Conservation (phyloP, 371 early-diverging fungal genomes). For the Syncephalastrum contaminatum region DNA sequence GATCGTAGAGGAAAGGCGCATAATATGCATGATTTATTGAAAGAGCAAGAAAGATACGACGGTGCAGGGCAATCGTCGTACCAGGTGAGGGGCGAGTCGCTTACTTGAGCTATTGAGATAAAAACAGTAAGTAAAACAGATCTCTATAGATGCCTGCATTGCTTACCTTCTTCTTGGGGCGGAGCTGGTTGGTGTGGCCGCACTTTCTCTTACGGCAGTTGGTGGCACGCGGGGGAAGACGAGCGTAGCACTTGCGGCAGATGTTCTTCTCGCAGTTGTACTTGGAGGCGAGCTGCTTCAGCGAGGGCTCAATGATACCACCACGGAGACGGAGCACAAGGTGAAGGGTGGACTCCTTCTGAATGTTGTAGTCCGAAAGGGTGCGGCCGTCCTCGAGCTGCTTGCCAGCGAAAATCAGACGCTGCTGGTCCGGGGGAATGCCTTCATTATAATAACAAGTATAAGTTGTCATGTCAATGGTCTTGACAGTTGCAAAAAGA, state of each 20-base stretch:
- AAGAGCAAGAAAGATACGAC: slow-evolving; percentile 5
- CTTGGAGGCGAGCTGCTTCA: slow-evolving; percentile 92
- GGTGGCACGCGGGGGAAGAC: slow-evolving; percentile 96
- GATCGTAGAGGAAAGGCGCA: no score
- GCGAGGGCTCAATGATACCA: slow-evolving; percentile 88
- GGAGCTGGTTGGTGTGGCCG: slow-evolving; percentile 97
- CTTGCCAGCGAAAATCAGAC: slow-evolving; percentile 98
- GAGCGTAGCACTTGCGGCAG: slow-evolving; percentile 98
- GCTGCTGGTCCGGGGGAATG: slow-evolving; percentile 99
- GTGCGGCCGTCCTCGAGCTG: slow-evolving; percentile 96
- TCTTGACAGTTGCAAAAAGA: not conserved
- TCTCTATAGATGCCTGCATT: no score
- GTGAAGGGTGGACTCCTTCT: slow-evolving; percentile 95
- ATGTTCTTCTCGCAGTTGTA: slow-evolving; percentile 98
- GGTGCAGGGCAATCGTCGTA: not conserved
- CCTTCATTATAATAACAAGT: slow-evolving; percentile 27
- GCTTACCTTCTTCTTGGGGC: slow-evolving; percentile 88
- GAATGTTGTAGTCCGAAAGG: slow-evolving; percentile 79
- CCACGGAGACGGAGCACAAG: slow-evolving; percentile 95
- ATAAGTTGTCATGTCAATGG: not conserved
- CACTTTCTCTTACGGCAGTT: slow-evolving; percentile 99
- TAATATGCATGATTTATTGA: not conserved
- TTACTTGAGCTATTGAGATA: slow-evolving; percentile 18
- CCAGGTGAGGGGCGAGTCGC: not conserved
- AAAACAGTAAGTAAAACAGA: slow-evolving; percentile 1